Evolutionary conservation across 495 filamentous ascomycete species (phyloP).

Genomic region (Talaromyces ruber): DNA sequence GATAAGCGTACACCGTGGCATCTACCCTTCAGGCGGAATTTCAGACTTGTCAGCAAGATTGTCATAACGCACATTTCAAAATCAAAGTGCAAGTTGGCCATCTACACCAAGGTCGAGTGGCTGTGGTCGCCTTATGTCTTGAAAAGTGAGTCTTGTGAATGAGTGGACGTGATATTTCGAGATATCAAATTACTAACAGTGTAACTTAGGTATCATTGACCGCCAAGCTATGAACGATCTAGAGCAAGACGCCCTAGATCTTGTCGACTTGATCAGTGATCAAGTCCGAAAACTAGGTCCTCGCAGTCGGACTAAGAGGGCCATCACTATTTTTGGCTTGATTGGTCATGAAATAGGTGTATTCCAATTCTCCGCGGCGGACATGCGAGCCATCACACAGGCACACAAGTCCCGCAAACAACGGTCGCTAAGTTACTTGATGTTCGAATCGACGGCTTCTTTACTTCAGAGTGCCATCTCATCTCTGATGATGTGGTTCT

Average conservation of each 20-base stretch:
- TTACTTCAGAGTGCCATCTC: slow-evolving; percentile 62
- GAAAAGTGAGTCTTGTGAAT: slow-evolving; percentile 37
- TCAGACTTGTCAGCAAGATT: slow-evolving; percentile 81
- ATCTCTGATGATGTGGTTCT: slow-evolving; percentile 65
- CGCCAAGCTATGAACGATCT: slow-evolving; percentile 73
- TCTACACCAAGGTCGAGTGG: slow-evolving; percentile 87
- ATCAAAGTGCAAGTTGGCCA: slow-evolving; percentile 81
- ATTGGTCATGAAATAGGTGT: slow-evolving; percentile 65
- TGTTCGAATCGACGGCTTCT: slow-evolving; percentile 59
- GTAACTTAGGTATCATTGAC: slow-evolving; percentile 53
- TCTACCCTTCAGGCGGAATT: slow-evolving; percentile 68
- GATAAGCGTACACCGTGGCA: slow-evolving; percentile 87
- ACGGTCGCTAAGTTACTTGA: slow-evolving; percentile 56
- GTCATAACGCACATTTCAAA: slow-evolving; percentile 91
- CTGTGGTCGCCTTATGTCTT: slow-evolving; percentile 53
- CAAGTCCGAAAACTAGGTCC: slow-evolving; percentile 73
- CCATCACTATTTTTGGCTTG: slow-evolving; percentile 81
- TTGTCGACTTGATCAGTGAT: slow-evolving; percentile 77
- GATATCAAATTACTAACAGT: not conserved
- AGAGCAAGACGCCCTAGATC: slow-evolving; percentile 72
- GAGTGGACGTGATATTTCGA: not conserved
- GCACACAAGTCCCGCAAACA: slow-evolving; percentile 53
- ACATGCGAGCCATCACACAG: slow-evolving; percentile 28
- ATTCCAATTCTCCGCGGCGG: slow-evolving; percentile 49
- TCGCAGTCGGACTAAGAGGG: slow-evolving; percentile 80